Percentiles rank a stretch among this genome's conserved stretches.
These are phyloP conservation scores for Entomortierella parvispora DNA, from an alignment of 192 early-diverging fungal genomes.

Conservation along the genomic window DNA sequence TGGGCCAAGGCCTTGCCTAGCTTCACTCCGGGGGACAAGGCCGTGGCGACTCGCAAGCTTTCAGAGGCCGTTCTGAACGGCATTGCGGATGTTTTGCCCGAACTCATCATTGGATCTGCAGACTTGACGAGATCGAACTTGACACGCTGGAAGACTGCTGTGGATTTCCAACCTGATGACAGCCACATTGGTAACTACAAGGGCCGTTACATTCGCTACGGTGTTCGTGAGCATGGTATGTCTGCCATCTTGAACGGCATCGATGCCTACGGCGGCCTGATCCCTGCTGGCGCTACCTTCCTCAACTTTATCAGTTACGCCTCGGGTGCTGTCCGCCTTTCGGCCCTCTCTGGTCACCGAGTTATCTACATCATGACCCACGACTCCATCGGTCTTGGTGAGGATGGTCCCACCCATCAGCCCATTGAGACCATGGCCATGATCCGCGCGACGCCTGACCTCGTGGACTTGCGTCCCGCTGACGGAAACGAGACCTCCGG, in stretches of 20 bases:
- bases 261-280: constrained; percentile 83
- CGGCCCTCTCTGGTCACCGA: constrained; percentile 88
- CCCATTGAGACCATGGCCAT: constrained; percentile 94
- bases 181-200: constrained; percentile 82
- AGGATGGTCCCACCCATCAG: constrained; percentile 99
- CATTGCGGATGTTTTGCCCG: constrained; percentile 81
- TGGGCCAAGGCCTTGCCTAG: constrained; percentile 79
- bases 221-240: constrained; percentile 99
- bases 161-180: constrained; percentile 87
- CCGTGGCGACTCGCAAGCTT: constrained; percentile 89
- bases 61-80: constrained; percentile 88
- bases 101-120: constrained; percentile 94
- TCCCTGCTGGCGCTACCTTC: constrained; percentile 92
- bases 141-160: constrained; percentile 95
- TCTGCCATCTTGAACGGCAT: constrained; percentile 93
- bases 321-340: constrained; percentile 82
- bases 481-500: constrained; percentile 96
- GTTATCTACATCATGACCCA: constrained; percentile 99
- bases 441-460: constrained; percentile 91
- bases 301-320: constrained; percentile 89
- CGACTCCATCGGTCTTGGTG: constrained; percentile 97
- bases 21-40: constrained; percentile 83
- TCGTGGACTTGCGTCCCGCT: constrained; percentile 88
- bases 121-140: constrained; percentile 97
- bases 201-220: constrained; percentile 93